These are phyloP conservation scores for Phaeosphaeriaceae sp. DNA, from an alignment of 2,329 filamentous ascomycete genomes.

Conservation along the genomic window DNA sequence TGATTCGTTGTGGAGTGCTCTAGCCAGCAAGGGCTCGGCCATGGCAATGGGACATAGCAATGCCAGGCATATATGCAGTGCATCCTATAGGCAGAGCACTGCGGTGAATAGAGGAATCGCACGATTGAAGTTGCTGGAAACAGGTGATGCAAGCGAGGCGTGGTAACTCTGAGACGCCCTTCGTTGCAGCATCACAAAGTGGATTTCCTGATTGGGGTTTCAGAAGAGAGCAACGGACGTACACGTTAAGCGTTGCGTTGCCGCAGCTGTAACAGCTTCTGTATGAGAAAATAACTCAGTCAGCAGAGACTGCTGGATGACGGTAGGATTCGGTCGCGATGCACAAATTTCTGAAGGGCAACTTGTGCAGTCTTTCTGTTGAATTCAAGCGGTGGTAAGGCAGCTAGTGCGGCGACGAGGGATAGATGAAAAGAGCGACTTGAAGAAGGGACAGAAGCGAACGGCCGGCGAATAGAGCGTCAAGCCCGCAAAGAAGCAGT, in stretches of 20 bases:
- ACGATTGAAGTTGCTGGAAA: slow-evolving; percentile 9
- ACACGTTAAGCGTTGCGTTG: slow-evolving; percentile 54
- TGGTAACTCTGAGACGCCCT: slow-evolving; percentile 38
- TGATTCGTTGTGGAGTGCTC: slow-evolving; percentile 26
- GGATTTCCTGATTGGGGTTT: slow-evolving; percentile 44
- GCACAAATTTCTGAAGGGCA: background rate
- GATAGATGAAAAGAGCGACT: slow-evolving; percentile 28
- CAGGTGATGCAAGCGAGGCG: slow-evolving; percentile 23
- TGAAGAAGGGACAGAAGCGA: slow-evolving; percentile 16
- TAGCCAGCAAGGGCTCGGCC: slow-evolving; percentile 29
- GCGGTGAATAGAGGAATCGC: slow-evolving; percentile 9
- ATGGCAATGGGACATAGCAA: slow-evolving; percentile 23
- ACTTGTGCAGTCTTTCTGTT: background rate
- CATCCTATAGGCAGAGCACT: slow-evolving; percentile 7
- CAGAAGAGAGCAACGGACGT: slow-evolving; percentile 42
- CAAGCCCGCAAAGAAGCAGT: slow-evolving; percentile 33
- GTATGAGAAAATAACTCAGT: slow-evolving; percentile 23
- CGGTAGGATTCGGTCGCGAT: background rate
- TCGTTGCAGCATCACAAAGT: slow-evolving; percentile 38
- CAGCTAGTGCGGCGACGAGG: slow-evolving; percentile 20
- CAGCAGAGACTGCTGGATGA: background rate
- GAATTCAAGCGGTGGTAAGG: background rate
- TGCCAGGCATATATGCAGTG: slow-evolving; percentile 20
- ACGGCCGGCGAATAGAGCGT: slow-evolving; percentile 31
- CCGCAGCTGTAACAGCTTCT: slow-evolving; percentile 32